Base-by-base conservation (phyloP, 2,329 filamentous ascomycete species). In the Cytospora piceae region DNA sequence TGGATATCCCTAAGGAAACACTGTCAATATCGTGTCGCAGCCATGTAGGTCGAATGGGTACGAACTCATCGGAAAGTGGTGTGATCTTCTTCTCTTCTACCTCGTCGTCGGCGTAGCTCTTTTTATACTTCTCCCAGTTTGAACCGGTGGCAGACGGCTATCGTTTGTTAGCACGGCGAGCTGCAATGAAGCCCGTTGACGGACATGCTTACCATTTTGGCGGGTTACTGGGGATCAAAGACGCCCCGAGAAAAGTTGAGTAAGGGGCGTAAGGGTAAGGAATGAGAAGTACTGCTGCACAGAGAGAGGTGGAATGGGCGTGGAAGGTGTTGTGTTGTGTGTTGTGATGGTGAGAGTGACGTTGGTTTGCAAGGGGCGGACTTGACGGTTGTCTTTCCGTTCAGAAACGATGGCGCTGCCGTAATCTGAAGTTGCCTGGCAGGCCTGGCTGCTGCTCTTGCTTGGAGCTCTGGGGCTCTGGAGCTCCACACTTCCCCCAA, bases 71-170 rank as follows among this genome's bases (percentile, higher is more conserved):
- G 72, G 94, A 91, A 69, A 99, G 84, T 71, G 95, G 95, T 67
- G 93, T 94, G 77, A 99, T 99, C 88, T 99, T 99, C 90, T 99
- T 99, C 86, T 99, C 95, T 78, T 96, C 93, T 79, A 94, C 85
- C 79, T 98, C 95, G 74, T 99, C 95, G 76, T 99, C 95, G 76
- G 90, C 94, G 77, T 92, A 99, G 77, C 90, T 94, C 86, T 98
- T 97, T 83, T 92, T 87, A 85, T 97, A 98, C 84, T 98, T 98
- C 86, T 99, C 95, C 95, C 95, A 99, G 86, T 88, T 92, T 80
- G 86, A 82, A 78, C 95, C 95, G 74, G 91, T 96, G 80, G 95
- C 94, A 83, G 92, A 94, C 85, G 94, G 94, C 94, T 97, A 87
- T 78, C 73, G 82, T 54, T 76, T 15, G 63, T 73, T 67, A 71